Percentiles rank a stretch among this genome's conserved stretches.
phyloP scores from a whole-genome alignment of 2,329 filamentous ascomycete genomes.

The Cercospora citrullina region DNA sequence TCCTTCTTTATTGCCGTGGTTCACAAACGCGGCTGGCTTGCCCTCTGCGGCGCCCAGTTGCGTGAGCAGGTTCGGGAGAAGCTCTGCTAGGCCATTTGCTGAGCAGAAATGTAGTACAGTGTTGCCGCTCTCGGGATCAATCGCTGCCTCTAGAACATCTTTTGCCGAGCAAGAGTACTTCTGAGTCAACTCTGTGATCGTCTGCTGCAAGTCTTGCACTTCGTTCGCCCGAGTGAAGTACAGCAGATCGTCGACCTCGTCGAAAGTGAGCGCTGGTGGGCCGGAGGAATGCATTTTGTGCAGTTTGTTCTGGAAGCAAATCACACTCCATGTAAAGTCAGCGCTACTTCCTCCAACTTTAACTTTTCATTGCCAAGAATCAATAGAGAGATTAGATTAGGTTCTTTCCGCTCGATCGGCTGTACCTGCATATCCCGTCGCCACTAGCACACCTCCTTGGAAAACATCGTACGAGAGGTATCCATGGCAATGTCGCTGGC shows the following conservation, averaged over 20 bases:
- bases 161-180: slow-evolving; percentile 61
- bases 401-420: slow-evolving; percentile 7
- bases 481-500: background rate
- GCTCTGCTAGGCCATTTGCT: slow-evolving; percentile 74
- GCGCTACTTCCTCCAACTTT: background rate
- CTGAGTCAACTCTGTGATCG: slow-evolving; percentile 60
- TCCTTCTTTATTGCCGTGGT: slow-evolving; percentile 73
- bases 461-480: slow-evolving; percentile 10
- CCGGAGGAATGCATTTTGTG: slow-evolving; percentile 18
- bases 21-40: slow-evolving; percentile 53
- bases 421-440: slow-evolving; percentile 10
- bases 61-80: slow-evolving; percentile 28
- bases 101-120: slow-evolving; percentile 85
- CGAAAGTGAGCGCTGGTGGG: slow-evolving; percentile 58
- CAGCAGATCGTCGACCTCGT: slow-evolving; percentile 87
- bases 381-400: background rate
- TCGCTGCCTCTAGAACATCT: slow-evolving; percentile 68
- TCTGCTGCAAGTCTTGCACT: slow-evolving; percentile 62
- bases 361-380: slow-evolving; percentile 8
- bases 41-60: slow-evolving; percentile 17
- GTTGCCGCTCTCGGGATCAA: slow-evolving; percentile 75
- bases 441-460: background rate
- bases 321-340: background rate
- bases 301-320: background rate
- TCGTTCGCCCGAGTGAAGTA: slow-evolving; percentile 83